phyloP scores from a whole-genome alignment of 192 early-diverging fungal genomes.

The Phlyctochytrium bullatum region DNA sequence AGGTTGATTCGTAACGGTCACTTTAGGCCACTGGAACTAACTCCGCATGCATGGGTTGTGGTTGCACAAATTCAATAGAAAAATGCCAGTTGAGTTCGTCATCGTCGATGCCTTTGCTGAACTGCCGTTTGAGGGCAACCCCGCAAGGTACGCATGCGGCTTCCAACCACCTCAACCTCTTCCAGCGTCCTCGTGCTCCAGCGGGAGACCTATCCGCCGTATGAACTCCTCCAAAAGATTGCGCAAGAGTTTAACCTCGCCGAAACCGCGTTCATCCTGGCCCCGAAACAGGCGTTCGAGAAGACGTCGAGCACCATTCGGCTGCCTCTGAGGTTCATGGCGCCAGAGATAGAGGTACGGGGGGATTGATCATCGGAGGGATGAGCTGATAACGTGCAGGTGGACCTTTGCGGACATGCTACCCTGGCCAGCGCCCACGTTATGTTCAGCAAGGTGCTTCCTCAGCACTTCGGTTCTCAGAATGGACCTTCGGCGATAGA shows the following conservation, averaged over 20 bases:
- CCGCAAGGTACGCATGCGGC: too few relatives aligned
- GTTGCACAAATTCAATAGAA: too few relatives aligned
- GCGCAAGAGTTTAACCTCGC: slow-evolving; percentile 41
- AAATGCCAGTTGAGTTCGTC: not conserved
- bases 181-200: not conserved
- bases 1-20: too few relatives aligned
- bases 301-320: slow-evolving; percentile 24
- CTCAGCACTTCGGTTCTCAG: not conserved
- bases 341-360: not conserved
- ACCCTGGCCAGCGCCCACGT: slow-evolving; percentile 39
- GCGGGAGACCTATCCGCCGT: not conserved
- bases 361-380: not conserved
- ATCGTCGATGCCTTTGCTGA: slow-evolving; percentile 36
- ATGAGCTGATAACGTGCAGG: slow-evolving; percentile 37
- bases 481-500: too few relatives aligned
- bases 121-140: not conserved
- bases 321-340: not conserved
- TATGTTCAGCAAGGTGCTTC: slow-evolving; percentile 18
- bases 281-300: slow-evolving; percentile 6
- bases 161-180: too few relatives aligned
- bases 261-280: slow-evolving; percentile 43
- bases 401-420: slow-evolving; percentile 43
- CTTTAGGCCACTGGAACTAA: too few relatives aligned
- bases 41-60: too few relatives aligned
- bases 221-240: slow-evolving; percentile 10